Evolutionary conservation across 2,329 filamentous ascomycete species (phyloP).

Genomic region (Alternaria conjuncta): DNA sequence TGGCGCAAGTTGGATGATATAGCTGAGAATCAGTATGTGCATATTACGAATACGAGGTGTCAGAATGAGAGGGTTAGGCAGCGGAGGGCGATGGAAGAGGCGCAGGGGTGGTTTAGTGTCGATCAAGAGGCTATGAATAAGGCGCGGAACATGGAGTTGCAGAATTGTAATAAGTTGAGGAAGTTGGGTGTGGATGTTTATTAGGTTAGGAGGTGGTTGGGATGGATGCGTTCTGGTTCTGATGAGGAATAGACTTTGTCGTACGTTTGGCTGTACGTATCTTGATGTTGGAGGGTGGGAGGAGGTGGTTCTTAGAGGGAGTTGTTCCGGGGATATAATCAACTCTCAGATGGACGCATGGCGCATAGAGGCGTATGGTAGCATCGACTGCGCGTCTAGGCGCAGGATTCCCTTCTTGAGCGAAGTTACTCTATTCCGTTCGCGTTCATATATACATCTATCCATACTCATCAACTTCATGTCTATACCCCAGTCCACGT

Average conservation of each 20-base stretch:
- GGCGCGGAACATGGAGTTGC: constrained; percentile 68
- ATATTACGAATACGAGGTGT: constrained; percentile 72
- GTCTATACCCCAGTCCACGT: background rate
- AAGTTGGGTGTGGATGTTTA: constrained; percentile 47
- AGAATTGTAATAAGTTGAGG: constrained; percentile 64
- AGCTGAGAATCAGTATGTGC: constrained; percentile 77
- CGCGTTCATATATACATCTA: background rate
- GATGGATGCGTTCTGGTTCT: background rate
- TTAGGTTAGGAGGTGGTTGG: background rate
- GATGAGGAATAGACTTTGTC: background rate
- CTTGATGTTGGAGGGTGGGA: background rate
- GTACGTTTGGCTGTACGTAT: background rate
- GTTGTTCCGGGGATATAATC: background rate
- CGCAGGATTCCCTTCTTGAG: constrained; percentile 2
- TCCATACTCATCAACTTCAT: background rate
- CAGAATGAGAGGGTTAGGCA: constrained; percentile 72
- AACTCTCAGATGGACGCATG: constrained; percentile 9
- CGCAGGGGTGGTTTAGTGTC: constrained; percentile 85
- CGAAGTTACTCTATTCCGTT: background rate
- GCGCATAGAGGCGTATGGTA: constrained; percentile 5
- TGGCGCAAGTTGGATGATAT: constrained; percentile 76
- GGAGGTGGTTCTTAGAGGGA: background rate
- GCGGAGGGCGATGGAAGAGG: constrained; percentile 74
- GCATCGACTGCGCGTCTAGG: background rate
- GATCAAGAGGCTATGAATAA: constrained; percentile 79